These are phyloP conservation scores for Candida boleticola DNA, from an alignment of 805 yeast genomes.

Conservation along the genomic window DNA sequence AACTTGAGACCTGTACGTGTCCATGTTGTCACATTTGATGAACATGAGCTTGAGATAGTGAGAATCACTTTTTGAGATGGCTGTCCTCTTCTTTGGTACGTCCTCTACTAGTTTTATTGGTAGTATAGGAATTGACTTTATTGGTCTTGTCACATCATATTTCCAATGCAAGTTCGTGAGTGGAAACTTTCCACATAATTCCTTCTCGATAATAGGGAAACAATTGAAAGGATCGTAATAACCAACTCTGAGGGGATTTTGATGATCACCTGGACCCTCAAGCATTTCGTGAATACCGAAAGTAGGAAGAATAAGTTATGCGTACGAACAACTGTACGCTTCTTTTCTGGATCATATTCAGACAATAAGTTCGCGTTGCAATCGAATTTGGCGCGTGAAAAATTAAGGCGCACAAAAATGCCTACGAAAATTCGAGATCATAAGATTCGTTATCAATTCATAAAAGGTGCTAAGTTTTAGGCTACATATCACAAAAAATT, in stretches of 20 bases:
- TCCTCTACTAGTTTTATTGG: constrained; percentile 58
- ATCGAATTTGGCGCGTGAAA: no score
- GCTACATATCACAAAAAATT: no score
- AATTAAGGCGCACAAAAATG: no score
- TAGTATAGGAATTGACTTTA: constrained; percentile 62
- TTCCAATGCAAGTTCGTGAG: constrained; percentile 74
- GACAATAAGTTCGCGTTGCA: no score
- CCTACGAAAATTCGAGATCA: no score
- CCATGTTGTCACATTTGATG: constrained; percentile 62
- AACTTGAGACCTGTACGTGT: constrained; percentile 72
- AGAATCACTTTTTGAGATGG: constrained; percentile 25
- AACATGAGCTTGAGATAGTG: constrained; percentile 70
- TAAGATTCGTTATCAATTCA: no score
- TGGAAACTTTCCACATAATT: constrained; percentile 47
- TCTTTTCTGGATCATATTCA: no score
- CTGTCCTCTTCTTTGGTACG: constrained; percentile 35
- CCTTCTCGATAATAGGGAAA: constrained; percentile 42
- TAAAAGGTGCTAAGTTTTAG: no score
- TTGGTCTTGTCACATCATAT: constrained; percentile 44
- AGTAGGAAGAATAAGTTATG: no score
- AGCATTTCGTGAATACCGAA: no score
- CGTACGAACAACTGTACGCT: no score
- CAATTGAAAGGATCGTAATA: constrained; percentile 76
- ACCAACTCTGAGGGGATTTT: constrained; percentile 40
- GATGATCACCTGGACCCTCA: not conserved